Conservation (phyloP, 75 land plant species). For the Adiantum capillusveneris region DNA sequence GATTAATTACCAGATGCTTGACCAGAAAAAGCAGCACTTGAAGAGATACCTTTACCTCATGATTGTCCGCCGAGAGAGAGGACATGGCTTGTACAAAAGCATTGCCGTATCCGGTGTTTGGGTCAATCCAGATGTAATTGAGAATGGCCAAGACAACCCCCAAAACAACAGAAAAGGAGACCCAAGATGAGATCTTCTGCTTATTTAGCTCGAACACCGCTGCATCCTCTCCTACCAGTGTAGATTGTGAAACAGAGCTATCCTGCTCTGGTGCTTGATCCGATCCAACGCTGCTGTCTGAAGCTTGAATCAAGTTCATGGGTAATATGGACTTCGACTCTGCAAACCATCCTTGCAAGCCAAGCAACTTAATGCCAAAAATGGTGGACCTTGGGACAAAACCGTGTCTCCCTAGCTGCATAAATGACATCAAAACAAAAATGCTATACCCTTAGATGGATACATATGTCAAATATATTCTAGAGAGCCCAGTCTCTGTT, state of each 20-base stretch:
- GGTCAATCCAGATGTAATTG: constrained; percentile 66
- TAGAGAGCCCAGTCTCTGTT: no score
- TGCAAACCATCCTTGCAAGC: no score
- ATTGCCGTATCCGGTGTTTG: constrained; percentile 63
- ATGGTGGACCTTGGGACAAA: no score
- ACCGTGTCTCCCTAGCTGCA: no score
- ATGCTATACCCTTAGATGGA: no score
- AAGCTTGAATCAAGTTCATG: neutral
- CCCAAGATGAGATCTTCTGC: constrained; percentile 78
- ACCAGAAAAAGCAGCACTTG: no score
- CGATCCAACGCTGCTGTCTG: constrained; percentile 1
- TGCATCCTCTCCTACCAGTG: constrained; percentile 71
- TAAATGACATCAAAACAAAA: no score
- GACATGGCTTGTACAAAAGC: constrained; percentile 53
- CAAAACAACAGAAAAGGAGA: constrained; percentile 54
- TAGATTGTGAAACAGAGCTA: neutral
- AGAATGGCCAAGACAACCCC: constrained; percentile 59
- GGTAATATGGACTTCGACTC: no score
- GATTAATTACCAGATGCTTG: no score
- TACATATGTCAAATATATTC: no score
- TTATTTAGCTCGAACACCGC: constrained; percentile 57
- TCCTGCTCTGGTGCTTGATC: neutral
- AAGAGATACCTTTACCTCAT: constrained; percentile 72
- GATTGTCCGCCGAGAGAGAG: constrained; percentile 40
- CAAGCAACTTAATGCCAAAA: no score